Percentiles rank a stretch among this genome's conserved stretches.
phyloP scores from a whole-genome alignment of 73 alveolate species.

The Paramecium tetraurelia region DNA sequence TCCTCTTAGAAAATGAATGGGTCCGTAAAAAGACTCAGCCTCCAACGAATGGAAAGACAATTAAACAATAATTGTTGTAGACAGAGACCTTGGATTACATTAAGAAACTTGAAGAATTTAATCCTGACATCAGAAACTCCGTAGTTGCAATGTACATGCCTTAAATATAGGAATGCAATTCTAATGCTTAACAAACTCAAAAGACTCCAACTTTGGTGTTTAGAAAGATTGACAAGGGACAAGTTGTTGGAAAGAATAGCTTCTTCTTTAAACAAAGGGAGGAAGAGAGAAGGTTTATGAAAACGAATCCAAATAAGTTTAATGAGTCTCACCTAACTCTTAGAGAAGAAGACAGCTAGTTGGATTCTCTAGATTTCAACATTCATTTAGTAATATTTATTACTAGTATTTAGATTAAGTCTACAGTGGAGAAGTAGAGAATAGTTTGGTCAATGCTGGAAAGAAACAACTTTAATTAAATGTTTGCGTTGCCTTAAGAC shows the following conservation, averaged over 20 bases:
- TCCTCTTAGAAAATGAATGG: conserved; percentile 27
- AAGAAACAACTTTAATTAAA: conserved; percentile 28
- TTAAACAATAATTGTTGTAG: background rate
- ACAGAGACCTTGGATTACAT: conserved; percentile 36
- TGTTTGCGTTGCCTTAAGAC: conserved; percentile 49
- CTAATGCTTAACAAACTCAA: background rate
- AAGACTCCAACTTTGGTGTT: conserved; percentile 44
- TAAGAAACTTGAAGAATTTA: conserved; percentile 29
- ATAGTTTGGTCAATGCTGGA: conserved; percentile 32
- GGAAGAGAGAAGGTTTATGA: conserved; percentile 26
- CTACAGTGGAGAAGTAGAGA: conserved; percentile 15
- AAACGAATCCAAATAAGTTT: conserved; percentile 21
- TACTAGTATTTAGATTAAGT: background rate
- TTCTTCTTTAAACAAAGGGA: conserved; percentile 12
- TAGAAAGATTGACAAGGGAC: background rate
- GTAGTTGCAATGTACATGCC: conserved; percentile 45
- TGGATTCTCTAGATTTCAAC: background rate
- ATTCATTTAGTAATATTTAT: background rate
- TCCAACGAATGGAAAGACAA: background rate
- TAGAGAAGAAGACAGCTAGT: background rate
- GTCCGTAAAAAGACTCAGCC: background rate
- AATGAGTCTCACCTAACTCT: background rate
- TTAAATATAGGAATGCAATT: background rate
- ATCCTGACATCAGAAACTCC: conserved; percentile 49
- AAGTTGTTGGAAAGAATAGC: conserved; percentile 29